Conservation (phyloP, 257 asterid species). For the Solanum piurae region DNA sequence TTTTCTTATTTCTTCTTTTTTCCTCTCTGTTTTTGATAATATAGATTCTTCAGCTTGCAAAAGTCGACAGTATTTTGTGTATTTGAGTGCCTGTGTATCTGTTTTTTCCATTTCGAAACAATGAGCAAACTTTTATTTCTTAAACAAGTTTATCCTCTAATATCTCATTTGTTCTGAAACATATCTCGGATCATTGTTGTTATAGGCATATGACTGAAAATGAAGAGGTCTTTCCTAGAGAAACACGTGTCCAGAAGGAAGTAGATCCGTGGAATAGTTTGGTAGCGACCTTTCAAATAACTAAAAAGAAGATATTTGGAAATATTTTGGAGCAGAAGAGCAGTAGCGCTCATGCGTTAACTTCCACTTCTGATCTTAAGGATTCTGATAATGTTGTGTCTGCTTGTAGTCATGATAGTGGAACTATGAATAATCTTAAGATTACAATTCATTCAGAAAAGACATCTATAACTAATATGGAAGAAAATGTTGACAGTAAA, state of each 20-base stretch:
- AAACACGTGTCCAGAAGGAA: constrained; percentile 7
- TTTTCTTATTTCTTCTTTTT: background rate
- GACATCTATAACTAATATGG: background rate
- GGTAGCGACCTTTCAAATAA: background rate
- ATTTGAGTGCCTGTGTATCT: background rate
- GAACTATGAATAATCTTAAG: background rate
- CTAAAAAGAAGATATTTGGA: constrained; percentile 10
- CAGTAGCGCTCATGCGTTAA: background rate
- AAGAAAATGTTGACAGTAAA: background rate
- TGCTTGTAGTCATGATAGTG: background rate
- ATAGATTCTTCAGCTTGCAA: background rate
- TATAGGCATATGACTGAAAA: constrained; percentile 22
- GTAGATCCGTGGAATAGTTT: constrained; percentile 16
- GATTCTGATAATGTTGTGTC: background rate
- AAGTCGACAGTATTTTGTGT: background rate
- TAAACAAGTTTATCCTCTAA: background rate
- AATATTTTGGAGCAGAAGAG: background rate
- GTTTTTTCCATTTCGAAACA: background rate
- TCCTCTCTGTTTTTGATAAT: background rate
- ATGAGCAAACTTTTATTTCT: background rate
- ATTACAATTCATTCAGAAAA: background rate
- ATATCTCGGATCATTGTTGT: background rate
- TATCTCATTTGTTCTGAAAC: constrained; percentile 2
- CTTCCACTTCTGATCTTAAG: background rate
- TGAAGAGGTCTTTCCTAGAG: constrained; percentile 14